phyloP scores from a whole-genome alignment of 2,329 filamentous ascomycete genomes.

The Cercospora sesami region DNA sequence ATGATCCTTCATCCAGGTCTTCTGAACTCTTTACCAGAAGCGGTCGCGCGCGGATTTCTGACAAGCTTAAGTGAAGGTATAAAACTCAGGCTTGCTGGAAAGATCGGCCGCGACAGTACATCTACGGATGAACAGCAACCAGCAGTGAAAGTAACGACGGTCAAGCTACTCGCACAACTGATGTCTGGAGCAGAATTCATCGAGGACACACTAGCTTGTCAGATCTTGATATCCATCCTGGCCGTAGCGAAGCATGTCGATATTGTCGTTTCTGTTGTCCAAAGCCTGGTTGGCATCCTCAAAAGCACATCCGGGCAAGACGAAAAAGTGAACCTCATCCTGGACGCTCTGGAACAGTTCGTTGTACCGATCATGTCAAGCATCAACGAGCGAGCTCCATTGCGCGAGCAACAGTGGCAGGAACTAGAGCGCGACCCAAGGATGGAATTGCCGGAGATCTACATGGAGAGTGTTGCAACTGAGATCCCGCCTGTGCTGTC shows the following conservation, averaged over 20 bases:
- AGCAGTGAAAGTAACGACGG: slow-evolving; percentile 45
- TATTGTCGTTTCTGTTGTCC: slow-evolving; percentile 39
- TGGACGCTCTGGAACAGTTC: slow-evolving; percentile 32
- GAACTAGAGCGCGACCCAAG: slow-evolving; percentile 25
- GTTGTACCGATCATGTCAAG: slow-evolving; percentile 40
- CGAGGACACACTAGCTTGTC: slow-evolving; percentile 34
- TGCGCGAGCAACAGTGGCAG: slow-evolving; percentile 39
- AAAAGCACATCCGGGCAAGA: slow-evolving; percentile 11
- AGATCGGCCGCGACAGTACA: slow-evolving; percentile 21
- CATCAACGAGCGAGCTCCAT: slow-evolving; percentile 39
- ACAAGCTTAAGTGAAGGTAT: slow-evolving; percentile 37
- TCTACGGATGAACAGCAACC: slow-evolving; percentile 13
- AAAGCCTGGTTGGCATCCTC: slow-evolving; percentile 40
- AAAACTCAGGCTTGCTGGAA: slow-evolving; percentile 33
- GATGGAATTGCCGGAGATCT: slow-evolving; percentile 29
- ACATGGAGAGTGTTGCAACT: slow-evolving; percentile 19
- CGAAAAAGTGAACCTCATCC: slow-evolving; percentile 24
- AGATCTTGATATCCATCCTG: slow-evolving; percentile 38
- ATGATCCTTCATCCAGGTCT: slow-evolving; percentile 37
- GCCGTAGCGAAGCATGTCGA: slow-evolving; percentile 41
- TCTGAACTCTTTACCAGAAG: slow-evolving; percentile 39
- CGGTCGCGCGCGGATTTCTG: slow-evolving; percentile 36
- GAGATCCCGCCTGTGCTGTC: slow-evolving; percentile 16
- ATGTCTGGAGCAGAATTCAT: slow-evolving; percentile 40
- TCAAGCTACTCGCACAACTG: slow-evolving; percentile 46